A percentile compares a stretch with the other conserved stretches of the same genome.
Evolutionary conservation across 495 filamentous ascomycete species (phyloP).

Genomic region (Hypoxylon intermedium): DNA sequence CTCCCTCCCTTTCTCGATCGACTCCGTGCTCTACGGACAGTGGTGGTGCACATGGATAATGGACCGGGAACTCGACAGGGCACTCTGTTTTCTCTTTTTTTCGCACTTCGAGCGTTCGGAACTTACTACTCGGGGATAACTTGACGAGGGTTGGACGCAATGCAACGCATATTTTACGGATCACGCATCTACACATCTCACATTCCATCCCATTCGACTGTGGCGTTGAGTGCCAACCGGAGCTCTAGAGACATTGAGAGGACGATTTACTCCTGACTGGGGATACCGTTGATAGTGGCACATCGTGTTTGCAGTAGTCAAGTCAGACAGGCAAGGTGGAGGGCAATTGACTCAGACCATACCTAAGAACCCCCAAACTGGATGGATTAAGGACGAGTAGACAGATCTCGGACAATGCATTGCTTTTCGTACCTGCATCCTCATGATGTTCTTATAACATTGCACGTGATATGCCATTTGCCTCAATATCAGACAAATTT

Average conservation of each 20-base stretch:
- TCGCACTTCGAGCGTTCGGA: constrained; percentile 12
- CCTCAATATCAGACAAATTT: background rate
- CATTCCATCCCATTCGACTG: constrained; percentile 1
- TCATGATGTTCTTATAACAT: background rate
- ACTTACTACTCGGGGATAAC: constrained; percentile 1
- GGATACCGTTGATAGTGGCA: background rate
- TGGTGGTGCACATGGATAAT: constrained; percentile 13
- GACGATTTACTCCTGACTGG: background rate
- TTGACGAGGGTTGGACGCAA: constrained; percentile 4
- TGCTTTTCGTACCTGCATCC: constrained; percentile 14
- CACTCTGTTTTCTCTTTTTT: constrained; percentile 20
- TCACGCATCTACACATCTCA: constrained; percentile 4
- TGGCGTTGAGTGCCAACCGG: constrained; percentile 1
- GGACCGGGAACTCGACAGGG: constrained; percentile 6
- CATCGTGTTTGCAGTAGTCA: constrained; percentile 7
- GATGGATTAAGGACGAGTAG: constrained; percentile 16
- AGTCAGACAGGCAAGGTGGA: background rate
- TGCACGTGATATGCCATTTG: background rate
- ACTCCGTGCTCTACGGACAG: background rate
- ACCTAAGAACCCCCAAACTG: constrained; percentile 7
- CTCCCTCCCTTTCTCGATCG: background rate
- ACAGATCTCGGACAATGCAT: constrained; percentile 26
- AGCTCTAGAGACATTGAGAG: background rate
- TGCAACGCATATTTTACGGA: constrained; percentile 2
- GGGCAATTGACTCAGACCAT: background rate